Conservation (phyloP, 352 stramenopile genomes). For the Pythium grandisporangium region DNA sequence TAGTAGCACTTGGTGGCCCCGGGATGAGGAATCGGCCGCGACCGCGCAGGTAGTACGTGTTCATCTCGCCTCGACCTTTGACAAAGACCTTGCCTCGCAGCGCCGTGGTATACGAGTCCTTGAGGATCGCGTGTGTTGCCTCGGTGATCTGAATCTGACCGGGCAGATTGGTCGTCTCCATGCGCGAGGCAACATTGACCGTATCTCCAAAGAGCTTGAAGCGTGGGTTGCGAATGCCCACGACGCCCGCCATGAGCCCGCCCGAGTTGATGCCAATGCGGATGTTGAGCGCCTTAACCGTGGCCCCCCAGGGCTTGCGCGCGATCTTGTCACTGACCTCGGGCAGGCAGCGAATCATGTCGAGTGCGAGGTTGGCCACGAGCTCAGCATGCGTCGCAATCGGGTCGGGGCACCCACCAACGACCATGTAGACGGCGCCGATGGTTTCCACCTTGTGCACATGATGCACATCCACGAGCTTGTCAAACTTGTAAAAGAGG, state of each 20-base stretch:
- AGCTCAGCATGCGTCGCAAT: constrained; percentile 69
- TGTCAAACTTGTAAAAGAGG: constrained; percentile 86
- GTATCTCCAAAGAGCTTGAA: constrained; percentile 88
- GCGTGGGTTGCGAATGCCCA: constrained; percentile 73
- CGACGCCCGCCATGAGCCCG: constrained; percentile 75
- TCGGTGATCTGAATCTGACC: constrained; percentile 80
- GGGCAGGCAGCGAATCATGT: constrained; percentile 75
- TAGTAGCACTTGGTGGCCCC: too few species aligned
- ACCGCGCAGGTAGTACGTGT: constrained; percentile 70
- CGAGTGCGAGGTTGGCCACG: constrained; percentile 70
- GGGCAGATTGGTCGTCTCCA: constrained; percentile 76
- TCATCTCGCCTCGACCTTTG: constrained; percentile 77
- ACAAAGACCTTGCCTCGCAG: constrained; percentile 70
- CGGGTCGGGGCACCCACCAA: constrained; percentile 65
- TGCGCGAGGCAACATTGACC: constrained; percentile 79
- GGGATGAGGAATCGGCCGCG: constrained; percentile 51
- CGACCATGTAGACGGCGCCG: constrained; percentile 87
- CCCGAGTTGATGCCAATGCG: constrained; percentile 84
- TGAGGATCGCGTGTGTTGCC: constrained; percentile 50
- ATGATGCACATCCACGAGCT: constrained; percentile 76
- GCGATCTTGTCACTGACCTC: constrained; percentile 67
- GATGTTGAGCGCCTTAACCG: constrained; percentile 77
- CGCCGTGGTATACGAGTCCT: constrained; percentile 59
- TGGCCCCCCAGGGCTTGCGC: constrained; percentile 49
- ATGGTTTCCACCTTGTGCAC: constrained; percentile 90